A percentile compares a stretch with the other conserved stretches of the same genome.
These are phyloP conservation scores for Leptographium radiaticola DNA, from an alignment of 2,329 filamentous ascomycete species.

Conservation along the genomic window DNA sequence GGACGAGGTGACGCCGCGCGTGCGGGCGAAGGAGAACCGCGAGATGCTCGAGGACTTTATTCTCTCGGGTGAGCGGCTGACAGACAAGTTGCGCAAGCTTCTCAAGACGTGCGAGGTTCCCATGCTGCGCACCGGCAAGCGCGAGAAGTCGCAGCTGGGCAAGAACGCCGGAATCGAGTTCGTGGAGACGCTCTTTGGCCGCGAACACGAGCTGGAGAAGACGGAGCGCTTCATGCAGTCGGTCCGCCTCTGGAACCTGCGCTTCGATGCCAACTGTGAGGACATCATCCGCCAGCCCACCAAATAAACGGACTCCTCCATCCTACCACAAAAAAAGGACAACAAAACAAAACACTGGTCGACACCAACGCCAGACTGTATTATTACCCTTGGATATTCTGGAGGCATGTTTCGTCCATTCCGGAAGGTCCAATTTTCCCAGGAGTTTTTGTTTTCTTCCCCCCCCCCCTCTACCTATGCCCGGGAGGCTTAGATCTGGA, in stretches of 20 bases:
- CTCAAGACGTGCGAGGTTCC: slow-evolving; percentile 86
- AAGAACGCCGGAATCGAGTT: slow-evolving; percentile 91
- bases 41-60: slow-evolving; percentile 87
- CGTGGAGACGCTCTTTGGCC: slow-evolving; percentile 88
- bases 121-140: slow-evolving; percentile 81
- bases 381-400: background rate
- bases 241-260: slow-evolving; percentile 78
- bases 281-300: slow-evolving; percentile 60
- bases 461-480: background rate
- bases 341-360: background rate
- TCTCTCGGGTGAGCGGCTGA: slow-evolving; percentile 74
- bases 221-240: slow-evolving; percentile 89
- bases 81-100: slow-evolving; percentile 69
- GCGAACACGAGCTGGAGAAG: slow-evolving; percentile 75
- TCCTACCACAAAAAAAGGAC: background rate
- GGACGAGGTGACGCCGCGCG: slow-evolving; percentile 60
- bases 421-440: background rate
- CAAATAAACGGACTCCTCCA: slow-evolving; percentile 23
- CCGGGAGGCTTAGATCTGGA: slow-evolving; percentile 7
- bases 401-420: background rate
- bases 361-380: background rate
- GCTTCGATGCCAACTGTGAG: slow-evolving; percentile 93
- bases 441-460: slow-evolving; percentile 5
- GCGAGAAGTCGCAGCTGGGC: slow-evolving; percentile 65
- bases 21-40: slow-evolving; percentile 59